These are phyloP conservation scores for Hypoxylon rubiginosum DNA, from an alignment of 2,329 filamentous ascomycete species.

Conservation along the genomic window DNA sequence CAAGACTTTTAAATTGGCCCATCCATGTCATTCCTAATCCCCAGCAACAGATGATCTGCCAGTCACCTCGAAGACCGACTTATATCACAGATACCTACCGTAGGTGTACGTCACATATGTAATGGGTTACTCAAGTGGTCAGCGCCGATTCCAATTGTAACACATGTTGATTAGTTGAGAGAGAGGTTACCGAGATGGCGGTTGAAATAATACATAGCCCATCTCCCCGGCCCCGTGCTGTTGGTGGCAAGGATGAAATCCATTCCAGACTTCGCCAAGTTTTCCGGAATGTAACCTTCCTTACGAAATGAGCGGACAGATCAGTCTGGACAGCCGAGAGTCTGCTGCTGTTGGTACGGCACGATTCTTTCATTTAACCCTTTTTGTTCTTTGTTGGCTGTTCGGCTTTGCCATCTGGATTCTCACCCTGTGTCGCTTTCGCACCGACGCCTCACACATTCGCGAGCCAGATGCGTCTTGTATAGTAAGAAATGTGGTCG, in stretches of 20 bases:
- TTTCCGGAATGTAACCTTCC: slow-evolving; percentile 11
- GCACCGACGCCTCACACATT: background rate
- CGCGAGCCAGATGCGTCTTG: background rate
- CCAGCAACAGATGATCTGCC: too few relatives aligned
- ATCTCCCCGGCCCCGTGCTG: too few relatives aligned
- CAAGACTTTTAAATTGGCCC: too few relatives aligned
- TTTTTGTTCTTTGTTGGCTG: background rate
- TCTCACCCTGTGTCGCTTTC: background rate
- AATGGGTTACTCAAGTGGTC: too few relatives aligned
- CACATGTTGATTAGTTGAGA: too few relatives aligned
- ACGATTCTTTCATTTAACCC: slow-evolving; percentile 16
- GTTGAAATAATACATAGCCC: too few relatives aligned
- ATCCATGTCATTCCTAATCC: too few relatives aligned
- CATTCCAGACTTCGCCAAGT: slow-evolving; percentile 16
- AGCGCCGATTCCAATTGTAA: too few relatives aligned
- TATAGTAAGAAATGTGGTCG: slow-evolving; percentile 31
- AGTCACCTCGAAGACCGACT: too few relatives aligned
- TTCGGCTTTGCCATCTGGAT: background rate
- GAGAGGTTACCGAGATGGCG: too few relatives aligned
- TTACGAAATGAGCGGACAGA: background rate
- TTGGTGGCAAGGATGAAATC: background rate
- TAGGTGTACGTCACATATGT: too few relatives aligned
- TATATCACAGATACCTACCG: too few relatives aligned
- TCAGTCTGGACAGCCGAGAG: background rate
- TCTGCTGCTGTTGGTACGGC: slow-evolving; percentile 1